These are phyloP conservation scores for Fulvia fulva DNA, from an alignment of 2,329 filamentous ascomycete species.

Conservation along the genomic window DNA sequence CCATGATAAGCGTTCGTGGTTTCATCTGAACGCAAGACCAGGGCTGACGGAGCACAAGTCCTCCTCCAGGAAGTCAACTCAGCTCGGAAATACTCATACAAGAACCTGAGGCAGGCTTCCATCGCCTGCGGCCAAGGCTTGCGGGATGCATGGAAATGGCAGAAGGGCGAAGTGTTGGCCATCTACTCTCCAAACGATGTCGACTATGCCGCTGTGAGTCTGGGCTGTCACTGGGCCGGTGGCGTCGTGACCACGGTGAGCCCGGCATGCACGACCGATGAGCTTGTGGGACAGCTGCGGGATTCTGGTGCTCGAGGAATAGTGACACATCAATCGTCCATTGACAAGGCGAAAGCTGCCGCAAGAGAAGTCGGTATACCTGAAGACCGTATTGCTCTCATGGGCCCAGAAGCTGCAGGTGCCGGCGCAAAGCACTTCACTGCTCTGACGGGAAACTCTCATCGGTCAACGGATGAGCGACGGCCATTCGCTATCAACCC, in stretches of 20 bases:
- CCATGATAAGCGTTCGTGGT: constrained; percentile 63
- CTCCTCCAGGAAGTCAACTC: constrained; percentile 74
- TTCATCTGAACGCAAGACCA: background rate
- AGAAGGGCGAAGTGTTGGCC: constrained; percentile 74
- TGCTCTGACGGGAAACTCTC: background rate
- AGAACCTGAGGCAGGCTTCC: constrained; percentile 60
- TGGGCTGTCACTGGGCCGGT: constrained; percentile 77
- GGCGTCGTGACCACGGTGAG: constrained; percentile 77
- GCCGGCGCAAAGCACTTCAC: background rate
- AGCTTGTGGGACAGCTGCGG: constrained; percentile 77
- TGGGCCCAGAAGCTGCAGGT: constrained; percentile 48
- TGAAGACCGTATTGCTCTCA: constrained; percentile 66
- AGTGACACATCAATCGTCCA: constrained; percentile 65
- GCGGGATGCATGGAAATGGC: constrained; percentile 68
- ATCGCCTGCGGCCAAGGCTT: constrained; percentile 73
- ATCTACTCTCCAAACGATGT: constrained; percentile 82
- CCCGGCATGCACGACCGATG: constrained; percentile 75
- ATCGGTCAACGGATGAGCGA: background rate
- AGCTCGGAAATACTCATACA: constrained; percentile 64
- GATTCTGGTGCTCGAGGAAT: constrained; percentile 70
- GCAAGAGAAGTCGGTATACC: constrained; percentile 66
- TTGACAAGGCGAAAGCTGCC: constrained; percentile 63
- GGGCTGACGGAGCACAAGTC: constrained; percentile 46
- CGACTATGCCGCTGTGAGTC: constrained; percentile 71
- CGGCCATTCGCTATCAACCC: constrained; percentile 43